Evolutionary conservation across 1,284 basidiomycete species (phyloP).

Genomic region (Taiwanofungus camphoratus): DNA sequence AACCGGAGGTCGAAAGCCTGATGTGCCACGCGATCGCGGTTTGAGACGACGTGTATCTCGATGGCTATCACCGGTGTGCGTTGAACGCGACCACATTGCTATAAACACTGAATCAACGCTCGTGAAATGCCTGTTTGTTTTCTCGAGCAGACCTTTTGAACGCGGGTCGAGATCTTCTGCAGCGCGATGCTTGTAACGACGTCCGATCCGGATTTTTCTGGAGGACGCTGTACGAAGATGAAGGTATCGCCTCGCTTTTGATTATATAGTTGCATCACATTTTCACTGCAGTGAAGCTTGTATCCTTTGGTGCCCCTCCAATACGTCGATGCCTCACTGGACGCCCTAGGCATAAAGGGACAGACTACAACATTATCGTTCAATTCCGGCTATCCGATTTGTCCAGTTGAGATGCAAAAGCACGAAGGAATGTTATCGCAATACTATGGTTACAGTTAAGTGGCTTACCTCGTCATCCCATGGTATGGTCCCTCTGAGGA

Average conservation of each 20-base stretch:
- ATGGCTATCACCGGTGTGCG: slow-evolving; percentile 44
- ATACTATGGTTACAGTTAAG: neutral
- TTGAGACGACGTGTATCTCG: slow-evolving; percentile 64
- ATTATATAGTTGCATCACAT: slow-evolving; percentile 52
- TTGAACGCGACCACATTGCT: slow-evolving; percentile 58
- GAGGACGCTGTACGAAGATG: slow-evolving; percentile 47
- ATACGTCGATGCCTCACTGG: slow-evolving; percentile 41
- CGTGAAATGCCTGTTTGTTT: neutral
- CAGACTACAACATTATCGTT: slow-evolving; percentile 55
- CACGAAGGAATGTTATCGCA: neutral
- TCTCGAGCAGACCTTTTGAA: slow-evolving; percentile 41
- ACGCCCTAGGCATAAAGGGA: slow-evolving; percentile 52
- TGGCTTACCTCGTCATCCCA: slow-evolving; percentile 50
- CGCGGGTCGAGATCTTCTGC: slow-evolving; percentile 49
- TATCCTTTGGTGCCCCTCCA: slow-evolving; percentile 48
- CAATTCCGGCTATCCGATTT: slow-evolving; percentile 38
- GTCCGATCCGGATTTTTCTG: slow-evolving; percentile 39
- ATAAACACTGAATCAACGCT: neutral
- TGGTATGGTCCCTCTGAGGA: slow-evolving; percentile 51
- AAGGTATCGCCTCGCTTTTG: slow-evolving; percentile 48
- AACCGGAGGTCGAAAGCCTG: slow-evolving; percentile 62
- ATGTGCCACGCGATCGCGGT: slow-evolving; percentile 56
- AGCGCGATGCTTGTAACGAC: slow-evolving; percentile 54
- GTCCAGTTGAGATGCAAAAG: neutral
- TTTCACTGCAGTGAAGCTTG: slow-evolving; percentile 47